These are phyloP conservation scores for Styphnolobium japonicum DNA, from an alignment of 306 rosid genomes.

Conservation along the genomic window DNA sequence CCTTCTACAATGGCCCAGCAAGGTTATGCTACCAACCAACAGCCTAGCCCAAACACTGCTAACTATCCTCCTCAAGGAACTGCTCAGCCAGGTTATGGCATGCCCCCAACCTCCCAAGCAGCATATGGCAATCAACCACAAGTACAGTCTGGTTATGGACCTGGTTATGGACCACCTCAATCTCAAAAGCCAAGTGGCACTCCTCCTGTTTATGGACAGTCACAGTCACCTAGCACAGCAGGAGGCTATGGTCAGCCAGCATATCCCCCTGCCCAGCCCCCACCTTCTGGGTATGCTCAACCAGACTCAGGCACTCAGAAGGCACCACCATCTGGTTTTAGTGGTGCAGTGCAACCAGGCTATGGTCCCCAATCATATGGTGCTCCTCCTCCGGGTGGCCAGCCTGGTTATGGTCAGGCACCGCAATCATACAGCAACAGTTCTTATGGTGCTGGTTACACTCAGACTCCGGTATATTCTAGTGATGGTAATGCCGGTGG, in stretches of 20 bases:
- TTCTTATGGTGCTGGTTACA: slow-evolving; percentile 68
- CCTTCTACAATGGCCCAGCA: slow-evolving; percentile 48
- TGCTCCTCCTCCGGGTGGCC: slow-evolving; percentile 46
- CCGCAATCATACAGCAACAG: slow-evolving; percentile 55
- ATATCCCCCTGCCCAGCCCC: slow-evolving; percentile 67
- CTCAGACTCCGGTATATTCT: slow-evolving; percentile 63
- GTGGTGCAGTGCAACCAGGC: slow-evolving; percentile 65
- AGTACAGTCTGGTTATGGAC: slow-evolving; percentile 64
- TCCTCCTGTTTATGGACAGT: slow-evolving; percentile 62
- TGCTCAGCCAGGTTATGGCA: slow-evolving; percentile 69
- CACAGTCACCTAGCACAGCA: slow-evolving; percentile 63
- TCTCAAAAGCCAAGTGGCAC: slow-evolving; percentile 63
- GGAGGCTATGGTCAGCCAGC: slow-evolving; percentile 70
- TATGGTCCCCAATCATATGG: slow-evolving; percentile 76
- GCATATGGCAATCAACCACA: slow-evolving; percentile 72
- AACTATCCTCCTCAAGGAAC: slow-evolving; percentile 71
- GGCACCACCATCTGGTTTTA: slow-evolving; percentile 59
- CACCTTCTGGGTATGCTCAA: slow-evolving; percentile 67
- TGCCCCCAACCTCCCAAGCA: slow-evolving; percentile 70
- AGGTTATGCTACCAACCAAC: slow-evolving; percentile 62
- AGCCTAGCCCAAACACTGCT: slow-evolving; percentile 66
- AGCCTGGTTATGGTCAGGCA: slow-evolving; percentile 75
- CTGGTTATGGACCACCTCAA: slow-evolving; percentile 73
- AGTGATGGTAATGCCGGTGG: slow-evolving; percentile 41
- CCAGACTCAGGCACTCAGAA: slow-evolving; percentile 60